A percentile compares a stretch with the other conserved stretches of the same genome.
phyloP scores from a whole-genome alignment of 1,284 basidiomycete genomes.

The Cutaneotrichosporon cyanovorans region DNA sequence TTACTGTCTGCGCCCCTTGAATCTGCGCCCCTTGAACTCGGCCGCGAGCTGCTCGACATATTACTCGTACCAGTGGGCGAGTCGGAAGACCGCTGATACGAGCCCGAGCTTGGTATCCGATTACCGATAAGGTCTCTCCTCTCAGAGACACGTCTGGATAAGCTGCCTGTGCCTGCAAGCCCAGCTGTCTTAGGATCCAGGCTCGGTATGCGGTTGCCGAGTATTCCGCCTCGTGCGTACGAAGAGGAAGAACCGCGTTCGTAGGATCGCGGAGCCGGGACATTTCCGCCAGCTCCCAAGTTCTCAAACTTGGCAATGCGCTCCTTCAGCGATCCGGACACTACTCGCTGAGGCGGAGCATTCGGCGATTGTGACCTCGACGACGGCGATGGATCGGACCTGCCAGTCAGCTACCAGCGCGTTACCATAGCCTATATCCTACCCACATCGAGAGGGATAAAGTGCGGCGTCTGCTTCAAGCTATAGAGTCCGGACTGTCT shows the following conservation, averaged over 20 bases:
- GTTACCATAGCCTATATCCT: too few species aligned
- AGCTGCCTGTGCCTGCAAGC: neutral
- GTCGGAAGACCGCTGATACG: too few species aligned
- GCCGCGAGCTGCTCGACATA: too few species aligned
- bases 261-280: neutral
- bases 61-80: neutral
- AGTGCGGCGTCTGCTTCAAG: too few species aligned
- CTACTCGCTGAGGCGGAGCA: conserved; percentile 22
- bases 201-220: conserved; percentile 40
- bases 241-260: conserved; percentile 3
- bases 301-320: conserved; percentile 45
- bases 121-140: conserved; percentile 39
- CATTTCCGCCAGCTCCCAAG: neutral
- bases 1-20: neutral
- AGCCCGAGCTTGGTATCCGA: conserved; percentile 27
- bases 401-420: neutral
- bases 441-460: too few species aligned
- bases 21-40: neutral
- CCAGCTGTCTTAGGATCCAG: conserved; percentile 33
- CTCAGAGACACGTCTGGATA: conserved; percentile 31
- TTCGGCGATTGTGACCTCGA: neutral
- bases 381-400: conserved; percentile 12
- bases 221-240: conserved; percentile 28
- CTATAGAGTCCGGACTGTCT: too few species aligned
- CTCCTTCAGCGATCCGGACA: conserved; percentile 42